Conservation (phyloP, 1,139 yeast species). For the Geotrichum citri-aurantii region DNA sequence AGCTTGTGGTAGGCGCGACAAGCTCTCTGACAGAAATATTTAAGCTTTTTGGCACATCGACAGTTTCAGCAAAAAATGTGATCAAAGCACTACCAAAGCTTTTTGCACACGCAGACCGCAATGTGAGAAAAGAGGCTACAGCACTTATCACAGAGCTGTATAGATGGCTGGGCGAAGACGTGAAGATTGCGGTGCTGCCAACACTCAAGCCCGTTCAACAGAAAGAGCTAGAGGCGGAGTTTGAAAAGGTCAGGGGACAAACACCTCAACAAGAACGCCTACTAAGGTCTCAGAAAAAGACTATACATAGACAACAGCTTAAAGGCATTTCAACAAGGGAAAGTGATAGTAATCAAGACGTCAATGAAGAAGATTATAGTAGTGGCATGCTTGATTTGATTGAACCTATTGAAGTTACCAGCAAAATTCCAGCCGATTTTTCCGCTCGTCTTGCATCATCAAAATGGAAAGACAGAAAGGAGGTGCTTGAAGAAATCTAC, state of each 20-base stretch:
- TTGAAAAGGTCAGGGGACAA: conserved; percentile 48
- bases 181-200: conserved; percentile 56
- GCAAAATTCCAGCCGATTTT: conserved; percentile 62
- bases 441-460: conserved; percentile 50
- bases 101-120: conserved; percentile 81
- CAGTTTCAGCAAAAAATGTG: conserved; percentile 56
- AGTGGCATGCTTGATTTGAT: conserved; percentile 50
- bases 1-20: conserved; percentile 66
- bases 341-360: conserved; percentile 21
- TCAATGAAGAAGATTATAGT: conserved; percentile 23
- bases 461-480: conserved; percentile 92
- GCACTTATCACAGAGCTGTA: conserved; percentile 64
- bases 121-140: conserved; percentile 76
- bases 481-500: conserved; percentile 65
- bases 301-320: conserved; percentile 31
- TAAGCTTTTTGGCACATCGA: conserved; percentile 62
- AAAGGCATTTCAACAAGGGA: conserved; percentile 26
- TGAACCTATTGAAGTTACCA: conserved; percentile 55
- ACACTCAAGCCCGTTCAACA: conserved; percentile 88
- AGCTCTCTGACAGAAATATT: conserved; percentile 53
- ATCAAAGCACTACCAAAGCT: conserved; percentile 59
- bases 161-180: conserved; percentile 67
- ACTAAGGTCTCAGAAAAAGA: conserved; percentile 48
- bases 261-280: conserved; percentile 47
- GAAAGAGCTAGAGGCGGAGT: conserved; percentile 68